A percentile compares a stretch with the other conserved stretches of the same genome.
These are phyloP conservation scores for Persicaria tinctoria DNA, from an alignment of 148 eudicot genomes.

Conservation along the genomic window DNA sequence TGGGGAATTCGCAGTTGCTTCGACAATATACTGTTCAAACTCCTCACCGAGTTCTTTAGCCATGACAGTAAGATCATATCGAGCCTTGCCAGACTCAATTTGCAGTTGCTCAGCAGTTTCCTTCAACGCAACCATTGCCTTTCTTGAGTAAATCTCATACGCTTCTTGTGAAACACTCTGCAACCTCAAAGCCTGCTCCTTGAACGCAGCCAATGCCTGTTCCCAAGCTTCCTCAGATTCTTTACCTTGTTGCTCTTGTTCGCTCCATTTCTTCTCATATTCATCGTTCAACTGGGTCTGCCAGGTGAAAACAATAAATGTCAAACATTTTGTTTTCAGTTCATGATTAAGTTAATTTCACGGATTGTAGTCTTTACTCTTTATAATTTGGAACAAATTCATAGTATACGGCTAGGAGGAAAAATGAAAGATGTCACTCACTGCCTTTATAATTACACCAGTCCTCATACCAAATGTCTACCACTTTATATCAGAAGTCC, in stretches of 20 bases:
- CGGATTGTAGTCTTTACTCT: background rate
- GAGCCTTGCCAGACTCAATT: constrained; percentile 85
- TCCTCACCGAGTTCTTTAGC: constrained; percentile 64
- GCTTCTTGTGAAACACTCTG: constrained; percentile 85
- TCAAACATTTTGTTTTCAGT: background rate
- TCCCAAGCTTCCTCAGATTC: constrained; percentile 79
- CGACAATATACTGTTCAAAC: constrained; percentile 51
- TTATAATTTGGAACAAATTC: background rate
- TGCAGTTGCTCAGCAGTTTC: constrained; percentile 68
- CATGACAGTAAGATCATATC: constrained; percentile 46
- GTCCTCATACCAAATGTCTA: too few species aligned
- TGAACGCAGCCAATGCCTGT: constrained; percentile 58
- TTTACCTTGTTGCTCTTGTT: constrained; percentile 34
- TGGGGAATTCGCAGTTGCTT: constrained; percentile 73
- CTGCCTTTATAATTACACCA: background rate
- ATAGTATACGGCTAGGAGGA: background rate
- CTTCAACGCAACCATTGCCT: constrained; percentile 52
- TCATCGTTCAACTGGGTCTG: constrained; percentile 49
- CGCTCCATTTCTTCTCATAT: constrained; percentile 37
- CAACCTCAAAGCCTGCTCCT: constrained; percentile 73
- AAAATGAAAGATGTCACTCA: background rate
- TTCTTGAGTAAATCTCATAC: constrained; percentile 65
- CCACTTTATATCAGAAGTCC: too few species aligned
- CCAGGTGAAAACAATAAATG: background rate
- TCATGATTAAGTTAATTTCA: background rate